phyloP scores from a whole-genome alignment of 352 stramenopile genomes.

The Phytophthora sojae region DNA sequence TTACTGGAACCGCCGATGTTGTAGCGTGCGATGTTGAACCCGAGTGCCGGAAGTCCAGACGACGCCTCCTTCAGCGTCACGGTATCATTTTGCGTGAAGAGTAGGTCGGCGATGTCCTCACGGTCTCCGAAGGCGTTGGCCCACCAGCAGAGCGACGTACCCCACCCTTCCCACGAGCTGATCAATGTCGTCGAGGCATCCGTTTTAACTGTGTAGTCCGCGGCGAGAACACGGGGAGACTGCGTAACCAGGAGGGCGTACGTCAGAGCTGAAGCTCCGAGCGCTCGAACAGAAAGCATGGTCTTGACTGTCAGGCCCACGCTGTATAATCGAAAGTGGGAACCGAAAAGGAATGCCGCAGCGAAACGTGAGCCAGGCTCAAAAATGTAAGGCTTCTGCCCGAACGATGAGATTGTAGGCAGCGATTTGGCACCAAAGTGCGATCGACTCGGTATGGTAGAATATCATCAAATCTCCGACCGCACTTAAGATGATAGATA shows the following conservation, averaged over 20 bases:
- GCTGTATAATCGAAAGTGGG: constrained; percentile 8
- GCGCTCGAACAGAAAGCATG: constrained; percentile 21
- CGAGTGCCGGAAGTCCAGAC: constrained; percentile 40
- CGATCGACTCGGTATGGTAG: no score
- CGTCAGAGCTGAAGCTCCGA: constrained; percentile 14
- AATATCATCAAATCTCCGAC: no score
- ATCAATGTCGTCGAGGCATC: constrained; percentile 29
- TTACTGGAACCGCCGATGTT: constrained; percentile 55
- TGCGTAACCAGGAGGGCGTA: constrained; percentile 12
- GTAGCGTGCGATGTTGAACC: constrained; percentile 70
- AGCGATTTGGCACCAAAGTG: constrained; percentile 11
- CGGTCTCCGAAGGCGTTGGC: constrained; percentile 60
- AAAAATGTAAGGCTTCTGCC: constrained; percentile 18
- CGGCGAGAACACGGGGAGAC: constrained; percentile 4
- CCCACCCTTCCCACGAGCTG: constrained; percentile 55
- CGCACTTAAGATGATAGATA: no score
- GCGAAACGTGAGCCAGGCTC: constrained; percentile 29
- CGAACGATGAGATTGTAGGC: constrained; percentile 26
- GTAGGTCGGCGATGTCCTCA: constrained; percentile 52
- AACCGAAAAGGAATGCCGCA: constrained; percentile 16
- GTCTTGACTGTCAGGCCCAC: not conserved
- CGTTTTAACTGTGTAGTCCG: constrained; percentile 26
- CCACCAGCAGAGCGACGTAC: constrained; percentile 66
- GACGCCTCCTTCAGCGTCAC: constrained; percentile 33
- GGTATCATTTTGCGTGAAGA: constrained; percentile 52